phyloP scores from a whole-genome alignment of 139 green algal genomes.

The Eudorina sp. region DNA sequence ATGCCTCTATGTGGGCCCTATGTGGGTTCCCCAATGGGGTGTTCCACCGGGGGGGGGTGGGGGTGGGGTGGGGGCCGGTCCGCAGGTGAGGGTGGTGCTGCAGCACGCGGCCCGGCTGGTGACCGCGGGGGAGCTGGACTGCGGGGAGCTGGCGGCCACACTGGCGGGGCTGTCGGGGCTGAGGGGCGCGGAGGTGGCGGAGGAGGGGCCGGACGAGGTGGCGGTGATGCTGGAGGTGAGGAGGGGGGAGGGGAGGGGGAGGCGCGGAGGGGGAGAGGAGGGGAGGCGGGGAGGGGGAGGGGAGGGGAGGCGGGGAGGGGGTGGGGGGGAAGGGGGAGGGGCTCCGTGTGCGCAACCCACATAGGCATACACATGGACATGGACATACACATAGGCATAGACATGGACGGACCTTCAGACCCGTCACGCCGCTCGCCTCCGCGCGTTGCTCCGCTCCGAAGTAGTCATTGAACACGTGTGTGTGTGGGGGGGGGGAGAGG shows the following conservation, averaged over 20 bases:
- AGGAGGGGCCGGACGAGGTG: background rate
- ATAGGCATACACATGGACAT: too few relatives aligned
- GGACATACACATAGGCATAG: too few relatives aligned
- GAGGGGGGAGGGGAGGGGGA: background rate
- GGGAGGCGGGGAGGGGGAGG: background rate
- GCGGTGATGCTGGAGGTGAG: slow-evolving; percentile 14
- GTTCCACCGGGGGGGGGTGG: too few relatives aligned
- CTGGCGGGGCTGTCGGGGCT: slow-evolving; percentile 10
- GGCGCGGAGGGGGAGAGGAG: background rate
- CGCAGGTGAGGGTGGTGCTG: slow-evolving; percentile 15
- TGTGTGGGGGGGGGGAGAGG: too few relatives aligned
- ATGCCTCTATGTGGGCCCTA: too few relatives aligned
- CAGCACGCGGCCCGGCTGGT: background rate
- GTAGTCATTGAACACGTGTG: too few relatives aligned
- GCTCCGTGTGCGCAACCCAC: background rate
- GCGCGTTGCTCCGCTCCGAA: too few relatives aligned
- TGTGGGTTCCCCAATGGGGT: too few relatives aligned
- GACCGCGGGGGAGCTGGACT: background rate
- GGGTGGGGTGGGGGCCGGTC: background rate
- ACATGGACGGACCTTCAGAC: too few relatives aligned
- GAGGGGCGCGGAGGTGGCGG: background rate
- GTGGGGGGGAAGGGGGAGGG: background rate
- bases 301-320: background rate
- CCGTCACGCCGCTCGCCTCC: too few relatives aligned
- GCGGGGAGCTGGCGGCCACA: slow-evolving; percentile 1